These are phyloP conservation scores for Metschnikowia gelsemii DNA, from an alignment of 805 yeast genomes.

Conservation along the genomic window DNA sequence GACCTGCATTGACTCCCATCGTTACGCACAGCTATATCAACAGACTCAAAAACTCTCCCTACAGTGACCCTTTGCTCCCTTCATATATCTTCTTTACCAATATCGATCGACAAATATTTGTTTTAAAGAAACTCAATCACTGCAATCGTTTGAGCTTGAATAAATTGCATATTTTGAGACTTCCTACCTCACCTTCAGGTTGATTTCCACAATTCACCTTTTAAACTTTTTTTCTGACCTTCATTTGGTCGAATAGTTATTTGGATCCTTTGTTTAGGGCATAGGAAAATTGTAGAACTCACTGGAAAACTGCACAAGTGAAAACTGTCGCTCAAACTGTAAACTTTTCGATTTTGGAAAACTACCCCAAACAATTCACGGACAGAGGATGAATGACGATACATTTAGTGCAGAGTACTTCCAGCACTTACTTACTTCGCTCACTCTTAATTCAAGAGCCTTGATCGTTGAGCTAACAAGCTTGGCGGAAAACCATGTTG, in stretches of 20 bases:
- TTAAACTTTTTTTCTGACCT: not conserved
- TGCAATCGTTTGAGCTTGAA: not conserved
- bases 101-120: not conserved
- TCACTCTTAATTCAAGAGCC: slow-evolving; percentile 39
- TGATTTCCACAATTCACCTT: not conserved
- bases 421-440: slow-evolving; percentile 31
- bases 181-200: not conserved
- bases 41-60: slow-evolving; percentile 1
- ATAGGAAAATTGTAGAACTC: slow-evolving; percentile 11
- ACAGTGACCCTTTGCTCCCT: too few relatives aligned
- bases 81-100: not conserved
- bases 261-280: not conserved
- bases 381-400: slow-evolving; percentile 20
- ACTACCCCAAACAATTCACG: not conserved
- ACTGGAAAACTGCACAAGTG: slow-evolving; percentile 7
- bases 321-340: slow-evolving; percentile 9
- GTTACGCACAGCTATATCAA: not conserved
- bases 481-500: slow-evolving; percentile 35
- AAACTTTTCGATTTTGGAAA: slow-evolving; percentile 4
- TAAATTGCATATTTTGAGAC: not conserved
- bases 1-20: not conserved
- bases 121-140: not conserved
- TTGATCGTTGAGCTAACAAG: slow-evolving; percentile 40
- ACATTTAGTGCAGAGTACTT: slow-evolving; percentile 30
- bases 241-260: not conserved